These are phyloP conservation scores for Hordeum marinum DNA, from an alignment of 176 grass and related monocot genomes.

Conservation along the genomic window DNA sequence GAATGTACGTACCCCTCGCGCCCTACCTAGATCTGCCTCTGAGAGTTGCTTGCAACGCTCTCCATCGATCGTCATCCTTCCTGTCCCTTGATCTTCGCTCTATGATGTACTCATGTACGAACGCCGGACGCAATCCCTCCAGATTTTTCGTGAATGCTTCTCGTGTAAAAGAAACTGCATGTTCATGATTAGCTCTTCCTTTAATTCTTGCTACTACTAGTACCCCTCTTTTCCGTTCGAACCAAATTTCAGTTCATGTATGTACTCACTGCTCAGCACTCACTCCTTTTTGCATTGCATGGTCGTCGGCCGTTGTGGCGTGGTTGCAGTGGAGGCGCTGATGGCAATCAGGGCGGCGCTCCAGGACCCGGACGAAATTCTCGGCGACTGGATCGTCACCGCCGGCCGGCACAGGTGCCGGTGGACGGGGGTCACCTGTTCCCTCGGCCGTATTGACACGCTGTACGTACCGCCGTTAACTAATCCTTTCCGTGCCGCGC, in stretches of 20 bases:
- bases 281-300: not conserved
- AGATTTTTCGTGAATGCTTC: not conserved
- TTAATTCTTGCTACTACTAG: not conserved
- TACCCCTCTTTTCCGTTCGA: not conserved
- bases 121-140: not conserved
- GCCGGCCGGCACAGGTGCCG: conserved; percentile 56
- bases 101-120: not conserved
- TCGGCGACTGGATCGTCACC: conserved; percentile 57
- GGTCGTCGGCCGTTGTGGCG: not conserved
- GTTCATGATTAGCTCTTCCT: not conserved
- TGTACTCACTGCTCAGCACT: not conserved
- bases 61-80: not conserved
- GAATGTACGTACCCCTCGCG: conserved; percentile 11
- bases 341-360: conserved; percentile 56
- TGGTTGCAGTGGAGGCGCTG: conserved; percentile 52
- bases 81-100: not conserved
- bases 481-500: not conserved
- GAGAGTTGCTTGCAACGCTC: not conserved
- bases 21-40: not conserved
- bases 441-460: conserved; percentile 34
- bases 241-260: not conserved
- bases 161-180: not conserved
- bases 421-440: conserved; percentile 69
- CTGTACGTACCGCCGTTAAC: conserved; percentile 29
- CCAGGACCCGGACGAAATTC: conserved; percentile 42